Conservation (phyloP, 2,329 filamentous ascomycete species). For the Myriosclerotinia duriaeana region DNA sequence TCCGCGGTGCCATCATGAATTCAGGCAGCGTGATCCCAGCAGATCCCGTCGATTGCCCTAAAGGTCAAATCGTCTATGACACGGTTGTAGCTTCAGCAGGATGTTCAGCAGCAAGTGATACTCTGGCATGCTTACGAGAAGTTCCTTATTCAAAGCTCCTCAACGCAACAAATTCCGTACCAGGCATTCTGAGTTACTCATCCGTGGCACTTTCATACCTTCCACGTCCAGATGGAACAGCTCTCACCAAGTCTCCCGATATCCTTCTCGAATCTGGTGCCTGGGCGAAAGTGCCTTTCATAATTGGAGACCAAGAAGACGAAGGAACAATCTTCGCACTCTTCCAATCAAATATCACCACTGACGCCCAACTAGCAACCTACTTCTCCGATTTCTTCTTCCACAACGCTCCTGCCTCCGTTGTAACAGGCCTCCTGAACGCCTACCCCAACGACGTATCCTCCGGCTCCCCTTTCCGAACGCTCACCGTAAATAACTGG, state of each 20-base stretch:
- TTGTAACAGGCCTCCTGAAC: constrained; percentile 57
- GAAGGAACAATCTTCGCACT: constrained; percentile 75
- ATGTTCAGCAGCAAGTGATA: constrained; percentile 57
- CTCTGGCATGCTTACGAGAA: constrained; percentile 64
- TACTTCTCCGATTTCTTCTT: constrained; percentile 66
- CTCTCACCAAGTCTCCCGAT: constrained; percentile 64
- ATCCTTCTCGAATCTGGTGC: constrained; percentile 52
- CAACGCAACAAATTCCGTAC: constrained; percentile 67
- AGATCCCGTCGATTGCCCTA: constrained; percentile 62
- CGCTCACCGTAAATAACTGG: constrained; percentile 64
- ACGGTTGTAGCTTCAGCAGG: constrained; percentile 59
- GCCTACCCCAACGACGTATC: constrained; percentile 55
- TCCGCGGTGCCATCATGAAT: constrained; percentile 77
- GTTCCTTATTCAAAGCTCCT: constrained; percentile 61
- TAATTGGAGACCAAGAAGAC: constrained; percentile 75
- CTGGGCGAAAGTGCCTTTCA: constrained; percentile 61
- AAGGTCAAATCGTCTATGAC: constrained; percentile 66
- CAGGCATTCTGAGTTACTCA: constrained; percentile 64
- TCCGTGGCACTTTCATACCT: constrained; percentile 72
- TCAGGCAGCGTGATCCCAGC: constrained; percentile 64
- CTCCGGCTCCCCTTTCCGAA: constrained; percentile 70
- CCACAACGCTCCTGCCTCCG: constrained; percentile 50
- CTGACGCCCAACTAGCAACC: constrained; percentile 54
- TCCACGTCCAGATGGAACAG: constrained; percentile 68
- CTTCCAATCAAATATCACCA: constrained; percentile 67